Conservation (phyloP, 1,139 yeast species). For the Debaryomyces udenii region DNA sequence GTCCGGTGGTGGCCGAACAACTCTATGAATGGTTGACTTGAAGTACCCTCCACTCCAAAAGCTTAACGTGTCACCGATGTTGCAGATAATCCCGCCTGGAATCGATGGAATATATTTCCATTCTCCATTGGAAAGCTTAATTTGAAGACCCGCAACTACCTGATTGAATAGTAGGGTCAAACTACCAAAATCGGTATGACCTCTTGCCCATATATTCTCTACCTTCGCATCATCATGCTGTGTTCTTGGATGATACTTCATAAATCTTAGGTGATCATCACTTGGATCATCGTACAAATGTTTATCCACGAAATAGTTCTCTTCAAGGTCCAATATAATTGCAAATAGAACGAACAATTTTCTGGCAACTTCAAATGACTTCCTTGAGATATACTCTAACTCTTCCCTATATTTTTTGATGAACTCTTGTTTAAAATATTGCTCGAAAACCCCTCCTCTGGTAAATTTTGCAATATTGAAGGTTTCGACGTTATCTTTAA, state of each 20-base stretch:
- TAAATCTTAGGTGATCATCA: constrained; percentile 36
- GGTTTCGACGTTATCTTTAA: constrained; percentile 34
- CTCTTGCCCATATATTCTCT: constrained; percentile 34
- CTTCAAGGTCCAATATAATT: constrained; percentile 34
- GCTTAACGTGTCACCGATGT: constrained; percentile 27
- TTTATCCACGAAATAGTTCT: constrained; percentile 31
- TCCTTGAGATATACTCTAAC: constrained; percentile 26
- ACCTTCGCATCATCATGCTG: constrained; percentile 30
- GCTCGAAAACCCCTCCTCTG: constrained; percentile 22
- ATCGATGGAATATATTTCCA: constrained; percentile 37
- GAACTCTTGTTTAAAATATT: constrained; percentile 27
- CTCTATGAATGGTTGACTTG: constrained; percentile 23
- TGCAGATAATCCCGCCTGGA: constrained; percentile 32
- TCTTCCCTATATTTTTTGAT: constrained; percentile 24
- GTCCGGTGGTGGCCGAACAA: constrained; percentile 27
- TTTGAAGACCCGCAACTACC: constrained; percentile 34
- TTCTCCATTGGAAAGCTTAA: constrained; percentile 25
- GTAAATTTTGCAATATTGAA: constrained; percentile 39
- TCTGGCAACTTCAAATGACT: constrained; percentile 26
- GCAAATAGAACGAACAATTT: constrained; percentile 34
- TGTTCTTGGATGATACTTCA: constrained; percentile 29
- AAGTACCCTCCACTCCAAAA: constrained; percentile 31
- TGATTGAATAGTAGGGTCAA: constrained; percentile 33
- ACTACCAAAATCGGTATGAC: constrained; percentile 36
- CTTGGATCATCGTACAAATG: constrained; percentile 35